Base-by-base conservation (phyloP, 1,139 yeast genomes). In the Debaryomyces psychrophilus region DNA sequence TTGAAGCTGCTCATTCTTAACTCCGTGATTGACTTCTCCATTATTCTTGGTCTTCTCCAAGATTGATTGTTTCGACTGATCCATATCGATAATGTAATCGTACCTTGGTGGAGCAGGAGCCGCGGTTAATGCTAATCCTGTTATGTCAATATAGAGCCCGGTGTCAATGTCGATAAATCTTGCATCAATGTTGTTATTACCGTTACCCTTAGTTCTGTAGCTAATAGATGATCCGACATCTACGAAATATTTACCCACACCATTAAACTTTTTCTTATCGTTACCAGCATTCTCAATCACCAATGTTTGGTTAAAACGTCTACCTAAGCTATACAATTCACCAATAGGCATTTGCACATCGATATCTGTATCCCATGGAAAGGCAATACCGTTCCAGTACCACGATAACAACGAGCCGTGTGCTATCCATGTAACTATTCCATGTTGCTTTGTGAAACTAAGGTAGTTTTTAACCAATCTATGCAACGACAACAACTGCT, bases 351-450 rank as follows among this genome's bases (percentile, higher is more conserved):
- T 65, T 53, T 69, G 75, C 11, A 69, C 72, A 50, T 69, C 75
- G 41, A 65, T 59, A 52, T 69, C 74, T 27, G 60, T 60, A 51
- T 69, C 74, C 71, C 73, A 69, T 2, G 75, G 75, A 49, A 69
- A 68, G 18, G 64, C 55, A 43, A 66, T 49, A 8, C 75, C 73
- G 52, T 68, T 65, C 73, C 73, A 68, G 46, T 66, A 67, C 74
- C 75, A 69, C 33, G 76, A 63, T 34, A 79, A 59, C 37, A 79
- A 60, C 1, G 74, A 60, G 0, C 77, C 77, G 51, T 72, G 77
- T 1, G 76, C 73, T 17, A 72, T 60, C 77, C 77, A 72, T 1
- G 77, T 67, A 15, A 58, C 57, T 7, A 73, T 51, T 1, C 71
- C 69, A 49, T 67, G 55, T 44, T 49, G 56, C 37, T 58, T 51